Percentiles rank a stretch among this genome's conserved stretches.
These are phyloP conservation scores for Amaranthus cruentus DNA, from an alignment of 148 eudicot species.

Conservation along the genomic window DNA sequence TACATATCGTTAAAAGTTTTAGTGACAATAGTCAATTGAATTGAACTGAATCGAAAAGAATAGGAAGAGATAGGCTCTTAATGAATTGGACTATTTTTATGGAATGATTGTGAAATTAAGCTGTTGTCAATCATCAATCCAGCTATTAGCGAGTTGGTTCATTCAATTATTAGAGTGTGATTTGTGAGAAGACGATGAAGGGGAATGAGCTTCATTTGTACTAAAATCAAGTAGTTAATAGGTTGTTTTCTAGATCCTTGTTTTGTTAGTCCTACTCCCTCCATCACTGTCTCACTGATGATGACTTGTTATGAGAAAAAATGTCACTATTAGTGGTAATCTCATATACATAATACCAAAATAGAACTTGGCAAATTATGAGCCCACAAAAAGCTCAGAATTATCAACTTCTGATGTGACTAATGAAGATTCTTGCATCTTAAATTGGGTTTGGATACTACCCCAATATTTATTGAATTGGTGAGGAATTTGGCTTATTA, in stretches of 20 bases:
- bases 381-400: not conserved
- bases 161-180: not conserved
- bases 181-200: not conserved
- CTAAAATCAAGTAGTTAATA: slow-evolving; percentile 7
- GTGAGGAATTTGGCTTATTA: not conserved
- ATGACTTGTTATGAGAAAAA: no score
- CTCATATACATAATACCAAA: slow-evolving; percentile 6
- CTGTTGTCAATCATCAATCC: no score
- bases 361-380: slow-evolving; percentile 17
- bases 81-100: no score
- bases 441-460: not conserved
- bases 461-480: not conserved
- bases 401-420: slow-evolving; percentile 3
- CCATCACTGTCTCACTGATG: no score
- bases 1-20: no score
- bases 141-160: no score
- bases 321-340: no score
- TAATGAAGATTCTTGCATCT: not conserved
- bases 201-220: slow-evolving; percentile 5
- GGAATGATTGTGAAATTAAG: no score
- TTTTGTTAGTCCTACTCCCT: not conserved
- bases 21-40: no score
- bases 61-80: no score
- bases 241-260: not conserved
- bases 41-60: no score